Percentiles rank a stretch among this genome's conserved stretches.
These are phyloP conservation scores for Hypomontagnella submonticulosa DNA, from an alignment of 495 filamentous ascomycete genomes.

Conservation along the genomic window DNA sequence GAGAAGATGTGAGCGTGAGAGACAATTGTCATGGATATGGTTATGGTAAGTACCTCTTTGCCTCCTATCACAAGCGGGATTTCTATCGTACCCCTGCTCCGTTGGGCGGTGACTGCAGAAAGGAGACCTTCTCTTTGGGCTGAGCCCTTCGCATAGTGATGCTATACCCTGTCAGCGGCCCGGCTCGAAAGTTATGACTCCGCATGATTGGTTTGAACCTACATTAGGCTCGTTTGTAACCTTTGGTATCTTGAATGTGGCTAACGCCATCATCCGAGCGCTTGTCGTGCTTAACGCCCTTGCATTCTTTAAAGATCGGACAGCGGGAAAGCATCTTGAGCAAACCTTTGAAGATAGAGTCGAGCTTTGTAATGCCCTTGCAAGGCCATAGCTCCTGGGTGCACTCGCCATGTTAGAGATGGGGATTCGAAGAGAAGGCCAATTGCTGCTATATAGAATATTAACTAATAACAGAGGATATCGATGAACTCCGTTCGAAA, in stretches of 20 bases:
- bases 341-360: conserved; percentile 32
- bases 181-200: background rate
- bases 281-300: conserved; percentile 36
- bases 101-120: conserved; percentile 70
- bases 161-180: conserved; percentile 62
- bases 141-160: conserved; percentile 86
- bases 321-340: conserved; percentile 32
- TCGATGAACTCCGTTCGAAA: conserved; percentile 10
- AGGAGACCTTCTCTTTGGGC: conserved; percentile 78
- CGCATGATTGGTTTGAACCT: conserved; percentile 52
- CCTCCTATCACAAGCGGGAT: conserved; percentile 84
- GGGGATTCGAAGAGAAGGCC: background rate
- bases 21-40: background rate
- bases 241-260: conserved; percentile 86
- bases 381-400: conserved; percentile 38
- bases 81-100: conserved; percentile 69
- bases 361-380: conserved; percentile 36
- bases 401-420: conserved; percentile 30
- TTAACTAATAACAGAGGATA: background rate
- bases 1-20: conserved; percentile 4
- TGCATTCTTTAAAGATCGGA: conserved; percentile 30
- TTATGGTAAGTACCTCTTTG: conserved; percentile 70
- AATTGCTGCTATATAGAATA: background rate
- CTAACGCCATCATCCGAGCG: conserved; percentile 58
- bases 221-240: conserved; percentile 95